Evolutionary conservation across 495 filamentous ascomycete species (phyloP).

Genomic region (Trichoderma parareesei): DNA sequence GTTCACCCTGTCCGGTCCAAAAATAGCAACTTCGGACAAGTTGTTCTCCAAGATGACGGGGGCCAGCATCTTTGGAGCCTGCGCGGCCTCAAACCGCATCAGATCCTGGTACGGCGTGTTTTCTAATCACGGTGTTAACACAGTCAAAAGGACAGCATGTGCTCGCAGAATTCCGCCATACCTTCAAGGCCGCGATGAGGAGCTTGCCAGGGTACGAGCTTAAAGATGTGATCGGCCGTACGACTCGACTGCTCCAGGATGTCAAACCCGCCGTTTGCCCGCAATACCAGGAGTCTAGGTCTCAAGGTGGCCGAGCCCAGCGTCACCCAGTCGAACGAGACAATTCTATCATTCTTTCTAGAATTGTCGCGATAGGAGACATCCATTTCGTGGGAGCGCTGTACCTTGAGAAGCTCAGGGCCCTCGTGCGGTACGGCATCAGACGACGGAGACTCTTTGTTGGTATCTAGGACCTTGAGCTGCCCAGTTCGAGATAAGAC

Average conservation of each 20-base stretch:
- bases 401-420: slow-evolving; percentile 45
- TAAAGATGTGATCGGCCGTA: slow-evolving; percentile 40
- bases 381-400: slow-evolving; percentile 44
- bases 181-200: slow-evolving; percentile 39
- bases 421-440: slow-evolving; percentile 29
- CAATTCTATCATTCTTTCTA: slow-evolving; percentile 54
- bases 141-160: neutral
- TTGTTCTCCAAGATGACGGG: slow-evolving; percentile 35
- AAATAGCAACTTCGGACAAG: slow-evolving; percentile 34
- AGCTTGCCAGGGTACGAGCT: slow-evolving; percentile 39
- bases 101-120: slow-evolving; percentile 34
- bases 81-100: slow-evolving; percentile 37
- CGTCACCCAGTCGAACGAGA: slow-evolving; percentile 81
- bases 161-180: slow-evolving; percentile 18
- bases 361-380: slow-evolving; percentile 38
- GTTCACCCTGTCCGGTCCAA: slow-evolving; percentile 32
- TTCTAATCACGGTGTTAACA: slow-evolving; percentile 25
- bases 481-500: slow-evolving; percentile 73
- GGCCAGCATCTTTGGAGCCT: slow-evolving; percentile 33
- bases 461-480: slow-evolving; percentile 63
- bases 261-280: slow-evolving; percentile 58
- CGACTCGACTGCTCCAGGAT: slow-evolving; percentile 55
- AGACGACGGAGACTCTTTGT: slow-evolving; percentile 46
- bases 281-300: slow-evolving; percentile 58
- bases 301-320: slow-evolving; percentile 50